phyloP scores from a whole-genome alignment of 202 grass and related monocot genomes.

The Digitaria exilis region DNA sequence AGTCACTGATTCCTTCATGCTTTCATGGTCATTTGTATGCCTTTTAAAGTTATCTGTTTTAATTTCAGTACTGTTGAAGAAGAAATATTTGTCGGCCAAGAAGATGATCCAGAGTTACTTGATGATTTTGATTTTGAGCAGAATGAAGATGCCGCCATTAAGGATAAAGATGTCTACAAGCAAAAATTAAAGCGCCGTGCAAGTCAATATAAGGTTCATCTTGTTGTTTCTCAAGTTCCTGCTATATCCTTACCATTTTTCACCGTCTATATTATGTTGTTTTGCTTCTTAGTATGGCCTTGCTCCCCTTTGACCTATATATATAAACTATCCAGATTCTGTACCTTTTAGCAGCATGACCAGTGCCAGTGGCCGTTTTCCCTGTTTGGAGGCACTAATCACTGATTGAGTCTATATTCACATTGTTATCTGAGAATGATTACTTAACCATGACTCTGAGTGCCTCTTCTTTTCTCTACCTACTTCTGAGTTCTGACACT shows the following conservation, averaged over 20 bases:
- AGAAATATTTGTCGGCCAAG: slow-evolving; percentile 86
- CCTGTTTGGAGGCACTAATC: slow-evolving; percentile 3
- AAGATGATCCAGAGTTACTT: slow-evolving; percentile 76
- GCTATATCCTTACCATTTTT: neutral
- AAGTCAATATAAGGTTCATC: slow-evolving; percentile 78
- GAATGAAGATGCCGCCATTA: slow-evolving; percentile 75
- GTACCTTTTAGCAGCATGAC: neutral
- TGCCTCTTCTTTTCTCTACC: slow-evolving; percentile 13
- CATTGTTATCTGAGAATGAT: slow-evolving; percentile 4
- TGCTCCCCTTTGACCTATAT: neutral
- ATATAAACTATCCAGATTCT: neutral
- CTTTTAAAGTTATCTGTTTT: neutral
- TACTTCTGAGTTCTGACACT: slow-evolving; percentile 29
- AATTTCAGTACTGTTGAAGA: slow-evolving; percentile 87
- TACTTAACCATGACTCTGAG: neutral
- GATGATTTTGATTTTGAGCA: slow-evolving; percentile 93
- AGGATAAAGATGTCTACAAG: slow-evolving; percentile 91
- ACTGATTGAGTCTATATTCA: neutral
- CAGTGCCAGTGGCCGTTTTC: neutral
- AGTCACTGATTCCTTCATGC: neutral
- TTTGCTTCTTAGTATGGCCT: neutral
- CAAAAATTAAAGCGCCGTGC: slow-evolving; percentile 80
- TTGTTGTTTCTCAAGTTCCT: slow-evolving; percentile 29
- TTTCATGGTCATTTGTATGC: slow-evolving; percentile 19
- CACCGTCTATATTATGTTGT: neutral